Evolutionary conservation across 257 asterid species (phyloP).

Genomic region (Anisodus acutangulus): DNA sequence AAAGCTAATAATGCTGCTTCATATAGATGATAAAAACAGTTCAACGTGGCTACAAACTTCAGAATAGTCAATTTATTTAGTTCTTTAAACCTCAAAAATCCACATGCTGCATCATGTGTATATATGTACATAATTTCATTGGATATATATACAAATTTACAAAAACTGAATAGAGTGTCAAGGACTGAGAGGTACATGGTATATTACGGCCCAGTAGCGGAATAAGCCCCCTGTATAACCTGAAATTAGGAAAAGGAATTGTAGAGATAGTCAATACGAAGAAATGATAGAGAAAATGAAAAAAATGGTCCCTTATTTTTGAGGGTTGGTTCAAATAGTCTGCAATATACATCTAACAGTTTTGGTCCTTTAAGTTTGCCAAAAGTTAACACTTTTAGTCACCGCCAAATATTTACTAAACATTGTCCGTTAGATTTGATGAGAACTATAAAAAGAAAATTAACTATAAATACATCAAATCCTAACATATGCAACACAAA

Average conservation of each 20-base stretch:
- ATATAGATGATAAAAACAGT: constrained; percentile 1
- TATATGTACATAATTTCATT: neutral
- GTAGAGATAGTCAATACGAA: constrained; percentile 7
- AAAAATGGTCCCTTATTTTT: no score
- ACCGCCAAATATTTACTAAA: no score
- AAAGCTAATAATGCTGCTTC: neutral
- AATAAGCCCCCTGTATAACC: constrained; percentile 52
- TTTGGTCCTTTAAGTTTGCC: no score
- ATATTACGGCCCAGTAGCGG: constrained; percentile 56
- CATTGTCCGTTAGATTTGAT: no score
- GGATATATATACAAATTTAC: neutral
- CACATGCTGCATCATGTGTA: neutral
- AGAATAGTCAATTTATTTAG: neutral
- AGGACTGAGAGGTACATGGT: constrained; percentile 46
- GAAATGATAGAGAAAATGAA: neutral
- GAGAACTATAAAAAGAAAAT: no score
- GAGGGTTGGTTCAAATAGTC: no score
- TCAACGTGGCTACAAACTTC: neutral
- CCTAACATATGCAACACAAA: no score
- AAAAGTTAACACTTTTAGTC: no score
- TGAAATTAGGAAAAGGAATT: constrained; percentile 35
- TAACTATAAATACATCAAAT: no score
- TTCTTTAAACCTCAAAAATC: neutral
- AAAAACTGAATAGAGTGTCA: neutral
- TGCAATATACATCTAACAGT: no score